These are phyloP conservation scores for Xerocomus spinulosus DNA, from an alignment of 768 basidiomycete species.

Conservation along the genomic window DNA sequence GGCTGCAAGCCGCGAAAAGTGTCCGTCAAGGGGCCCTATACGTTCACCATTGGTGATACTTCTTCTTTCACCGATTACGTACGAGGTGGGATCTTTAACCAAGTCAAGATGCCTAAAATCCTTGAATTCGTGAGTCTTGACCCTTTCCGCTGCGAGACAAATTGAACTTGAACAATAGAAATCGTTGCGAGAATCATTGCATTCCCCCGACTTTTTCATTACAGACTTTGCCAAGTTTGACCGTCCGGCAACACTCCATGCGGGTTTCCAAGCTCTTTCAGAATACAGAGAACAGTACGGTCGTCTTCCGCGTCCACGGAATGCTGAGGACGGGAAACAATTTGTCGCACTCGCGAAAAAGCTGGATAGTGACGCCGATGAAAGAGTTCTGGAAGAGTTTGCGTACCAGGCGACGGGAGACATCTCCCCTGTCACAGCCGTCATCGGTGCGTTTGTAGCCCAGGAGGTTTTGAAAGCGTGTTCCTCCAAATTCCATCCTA, in stretches of 20 bases:
- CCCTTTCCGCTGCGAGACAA: background rate
- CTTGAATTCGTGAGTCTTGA: slow-evolving; percentile 76
- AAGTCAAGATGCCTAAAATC: slow-evolving; percentile 98
- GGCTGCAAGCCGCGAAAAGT: slow-evolving; percentile 89
- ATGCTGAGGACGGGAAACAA: slow-evolving; percentile 68
- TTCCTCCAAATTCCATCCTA: slow-evolving; percentile 97
- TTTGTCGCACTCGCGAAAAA: slow-evolving; percentile 78
- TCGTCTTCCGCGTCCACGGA: slow-evolving; percentile 77
- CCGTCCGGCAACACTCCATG: slow-evolving; percentile 84
- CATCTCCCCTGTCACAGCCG: slow-evolving; percentile 84
- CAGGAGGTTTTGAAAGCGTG: slow-evolving; percentile 97
- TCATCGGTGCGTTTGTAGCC: slow-evolving; percentile 95
- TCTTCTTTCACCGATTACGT: slow-evolving; percentile 71
- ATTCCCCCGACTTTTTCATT: slow-evolving; percentile 81
- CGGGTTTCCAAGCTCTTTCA: slow-evolving; percentile 91
- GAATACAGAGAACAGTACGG: slow-evolving; percentile 62
- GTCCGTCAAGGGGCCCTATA: slow-evolving; percentile 94
- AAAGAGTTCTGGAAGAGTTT: slow-evolving; percentile 78
- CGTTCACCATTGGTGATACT: slow-evolving; percentile 94
- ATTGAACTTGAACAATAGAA: slow-evolving; percentile 51
- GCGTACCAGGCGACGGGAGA: slow-evolving; percentile 91
- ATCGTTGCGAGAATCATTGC: slow-evolving; percentile 82
- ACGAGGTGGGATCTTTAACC: slow-evolving; percentile 90
- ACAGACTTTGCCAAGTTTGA: slow-evolving; percentile 98
- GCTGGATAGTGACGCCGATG: slow-evolving; percentile 68